A percentile compares a stretch with the other conserved stretches of the same genome.
These are phyloP conservation scores for Acer yangbiense DNA, from an alignment of 345 rosid species.

Conservation along the genomic window DNA sequence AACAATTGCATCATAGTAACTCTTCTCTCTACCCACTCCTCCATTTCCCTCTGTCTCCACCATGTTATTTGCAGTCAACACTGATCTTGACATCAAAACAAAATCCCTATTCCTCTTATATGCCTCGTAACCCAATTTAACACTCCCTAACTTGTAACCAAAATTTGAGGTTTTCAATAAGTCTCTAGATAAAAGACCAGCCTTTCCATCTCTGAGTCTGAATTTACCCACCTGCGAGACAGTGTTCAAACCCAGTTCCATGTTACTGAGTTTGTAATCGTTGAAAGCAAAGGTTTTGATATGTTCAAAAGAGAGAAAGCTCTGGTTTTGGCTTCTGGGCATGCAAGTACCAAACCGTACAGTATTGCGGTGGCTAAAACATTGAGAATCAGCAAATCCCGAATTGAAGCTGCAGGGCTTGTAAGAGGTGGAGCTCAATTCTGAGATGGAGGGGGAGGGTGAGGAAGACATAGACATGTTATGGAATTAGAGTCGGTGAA, in stretches of 20 bases:
- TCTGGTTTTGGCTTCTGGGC: conserved; percentile 22
- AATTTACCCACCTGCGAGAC: neutral
- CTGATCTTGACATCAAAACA: conserved; percentile 34
- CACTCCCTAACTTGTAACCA: conserved; percentile 9
- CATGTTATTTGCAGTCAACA: conserved; percentile 38
- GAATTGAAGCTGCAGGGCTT: neutral
- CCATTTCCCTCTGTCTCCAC: conserved; percentile 32
- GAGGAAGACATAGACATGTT: conserved; percentile 6
- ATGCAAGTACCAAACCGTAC: conserved; percentile 18
- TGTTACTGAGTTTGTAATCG: conserved; percentile 1
- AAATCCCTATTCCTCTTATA: conserved; percentile 18
- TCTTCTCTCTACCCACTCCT: conserved; percentile 25
- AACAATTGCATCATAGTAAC: conserved; percentile 74
- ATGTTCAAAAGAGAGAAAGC: conserved; percentile 7
- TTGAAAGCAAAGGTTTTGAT: neutral
- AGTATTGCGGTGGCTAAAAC: neutral
- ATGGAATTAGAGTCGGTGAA: neutral
- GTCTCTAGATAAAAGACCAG: neutral
- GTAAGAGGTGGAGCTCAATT: neutral
- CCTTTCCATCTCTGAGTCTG: conserved; percentile 8
- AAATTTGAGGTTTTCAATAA: conserved; percentile 17
- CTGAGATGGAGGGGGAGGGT: neutral
- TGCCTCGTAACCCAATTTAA: conserved; percentile 12
- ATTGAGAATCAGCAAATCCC: too few relatives aligned
- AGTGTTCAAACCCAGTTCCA: conserved; percentile 10